Conservation (phyloP, 805 yeast species). For the Candida ascalaphidarum region DNA sequence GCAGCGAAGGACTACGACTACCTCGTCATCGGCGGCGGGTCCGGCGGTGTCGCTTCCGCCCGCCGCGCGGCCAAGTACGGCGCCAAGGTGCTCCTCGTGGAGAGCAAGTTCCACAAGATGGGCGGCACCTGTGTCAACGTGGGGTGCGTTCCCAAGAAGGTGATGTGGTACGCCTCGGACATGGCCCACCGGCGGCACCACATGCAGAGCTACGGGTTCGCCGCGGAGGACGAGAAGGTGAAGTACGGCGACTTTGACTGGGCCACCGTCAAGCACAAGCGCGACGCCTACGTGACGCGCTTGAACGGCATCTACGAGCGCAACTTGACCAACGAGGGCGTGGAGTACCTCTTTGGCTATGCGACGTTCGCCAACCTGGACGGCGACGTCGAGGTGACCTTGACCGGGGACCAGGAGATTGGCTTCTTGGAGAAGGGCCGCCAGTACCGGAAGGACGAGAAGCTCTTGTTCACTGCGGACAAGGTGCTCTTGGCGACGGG, state of each 20-base stretch:
- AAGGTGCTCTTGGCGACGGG: slow-evolving; percentile 88
- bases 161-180: slow-evolving; percentile 97
- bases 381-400: slow-evolving; percentile 71
- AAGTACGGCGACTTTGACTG: slow-evolving; percentile 60
- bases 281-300: slow-evolving; percentile 85
- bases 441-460: slow-evolving; percentile 39
- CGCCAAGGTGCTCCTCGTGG: slow-evolving; percentile 77
- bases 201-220: slow-evolving; percentile 79
- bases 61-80: slow-evolving; percentile 95
- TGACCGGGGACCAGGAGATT: slow-evolving; percentile 32
- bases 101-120: slow-evolving; percentile 55
- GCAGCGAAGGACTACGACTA: slow-evolving; percentile 63
- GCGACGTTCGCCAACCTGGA: slow-evolving; percentile 60
- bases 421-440: slow-evolving; percentile 22
- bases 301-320: slow-evolving; percentile 90
- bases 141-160: slow-evolving; percentile 98
- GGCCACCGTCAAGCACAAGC: slow-evolving; percentile 71
- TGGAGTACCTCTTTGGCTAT: slow-evolving; percentile 78
- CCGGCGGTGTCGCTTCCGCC: slow-evolving; percentile 98
- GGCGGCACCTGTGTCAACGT: slow-evolving; percentile 99
- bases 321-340: slow-evolving; percentile 82
- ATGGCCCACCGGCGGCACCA: slow-evolving; percentile 67
- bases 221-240: slow-evolving; percentile 46
- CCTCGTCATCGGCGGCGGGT: slow-evolving; percentile 96
- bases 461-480: slow-evolving; percentile 63